Base-by-base conservation (phyloP, 495 filamentous ascomycete genomes). In the Penicillium dipodomyicola region DNA sequence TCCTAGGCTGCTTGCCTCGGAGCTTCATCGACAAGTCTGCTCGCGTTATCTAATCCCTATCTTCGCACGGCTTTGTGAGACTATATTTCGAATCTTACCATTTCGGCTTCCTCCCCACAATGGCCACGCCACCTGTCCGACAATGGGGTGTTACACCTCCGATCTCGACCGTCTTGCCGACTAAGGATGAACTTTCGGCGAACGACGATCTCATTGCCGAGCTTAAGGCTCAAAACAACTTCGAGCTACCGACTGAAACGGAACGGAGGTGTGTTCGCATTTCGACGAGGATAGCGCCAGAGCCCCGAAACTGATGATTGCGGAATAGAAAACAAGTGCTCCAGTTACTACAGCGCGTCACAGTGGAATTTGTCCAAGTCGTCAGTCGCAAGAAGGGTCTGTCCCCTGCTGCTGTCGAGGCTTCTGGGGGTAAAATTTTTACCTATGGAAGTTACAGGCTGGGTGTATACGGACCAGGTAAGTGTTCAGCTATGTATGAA, bases 391-490 rank as follows among this genome's bases (percentile, higher is more conserved):
- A 84, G 72, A 87, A 89, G 67, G 87, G 90, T 6, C 75, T 92
- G 23, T 85, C 92, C 20, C 81, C 87, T 19, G 83, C 86, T 22
- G 80, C 91, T 15, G 82, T 95, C 25, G 88, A 92, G 41, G 82
- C 85, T 55, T 86, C 90, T 1, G 90, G 91, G 42, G 95, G 92
- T 37, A 90, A 92, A 73, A 85, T 98, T 40, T 96, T 93, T 68
- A 92, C 95, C 0, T 98, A 89, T 72, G 94, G 94, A 50, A 97
- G 95, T 73, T 98, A 90, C 70, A 84, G 90, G 27, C 76, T 98
- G 9, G 95, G 95, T 41, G 94, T 96, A 42, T 96, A 92, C 75
- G 92, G 92, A 3, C 94, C 94, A 49, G 84, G 85, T 87, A 67
- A 58, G 79, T 60, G 33, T 10, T 5, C 11, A 1, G 14, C 11